Conservation (phyloP, 257 asterid species). For the Gentiana macrophylla region DNA sequence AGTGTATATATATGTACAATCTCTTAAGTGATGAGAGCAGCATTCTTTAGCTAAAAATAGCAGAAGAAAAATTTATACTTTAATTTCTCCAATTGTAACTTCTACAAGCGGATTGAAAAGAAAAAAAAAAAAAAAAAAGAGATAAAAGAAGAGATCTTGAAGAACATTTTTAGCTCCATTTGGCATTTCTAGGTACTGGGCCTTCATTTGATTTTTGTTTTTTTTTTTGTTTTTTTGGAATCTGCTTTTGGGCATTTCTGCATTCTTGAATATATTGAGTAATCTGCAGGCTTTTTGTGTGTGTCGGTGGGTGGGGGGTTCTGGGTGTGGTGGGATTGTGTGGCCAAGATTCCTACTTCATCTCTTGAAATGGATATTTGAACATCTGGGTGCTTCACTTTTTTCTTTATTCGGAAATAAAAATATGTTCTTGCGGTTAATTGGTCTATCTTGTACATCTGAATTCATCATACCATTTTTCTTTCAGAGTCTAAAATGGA, state of each 20-base stretch:
- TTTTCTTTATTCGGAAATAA: too few species aligned
- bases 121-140: background rate
- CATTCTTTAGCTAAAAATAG: background rate
- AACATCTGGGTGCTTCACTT: too few species aligned
- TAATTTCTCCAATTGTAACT: background rate
- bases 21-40: background rate
- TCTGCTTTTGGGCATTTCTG: slow-evolving; percentile 1
- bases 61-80: too few species aligned
- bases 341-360: too few species aligned
- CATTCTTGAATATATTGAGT: background rate
- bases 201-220: background rate
- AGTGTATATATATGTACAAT: background rate
- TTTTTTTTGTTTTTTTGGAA: background rate
- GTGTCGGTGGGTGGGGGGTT: background rate
- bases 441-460: too few species aligned
- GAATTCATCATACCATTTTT: too few species aligned
- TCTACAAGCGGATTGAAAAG: background rate
- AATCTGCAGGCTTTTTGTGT: background rate
- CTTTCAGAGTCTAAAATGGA: too few species aligned
- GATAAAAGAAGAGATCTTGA: background rate
- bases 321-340: background rate
- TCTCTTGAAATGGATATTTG: too few species aligned
- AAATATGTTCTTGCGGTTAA: too few species aligned
- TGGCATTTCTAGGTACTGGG: slow-evolving; percentile 7
- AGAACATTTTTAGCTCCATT: background rate